Conservation (phyloP, 2,329 filamentous ascomycete species). For the Xylaria sp. region DNA sequence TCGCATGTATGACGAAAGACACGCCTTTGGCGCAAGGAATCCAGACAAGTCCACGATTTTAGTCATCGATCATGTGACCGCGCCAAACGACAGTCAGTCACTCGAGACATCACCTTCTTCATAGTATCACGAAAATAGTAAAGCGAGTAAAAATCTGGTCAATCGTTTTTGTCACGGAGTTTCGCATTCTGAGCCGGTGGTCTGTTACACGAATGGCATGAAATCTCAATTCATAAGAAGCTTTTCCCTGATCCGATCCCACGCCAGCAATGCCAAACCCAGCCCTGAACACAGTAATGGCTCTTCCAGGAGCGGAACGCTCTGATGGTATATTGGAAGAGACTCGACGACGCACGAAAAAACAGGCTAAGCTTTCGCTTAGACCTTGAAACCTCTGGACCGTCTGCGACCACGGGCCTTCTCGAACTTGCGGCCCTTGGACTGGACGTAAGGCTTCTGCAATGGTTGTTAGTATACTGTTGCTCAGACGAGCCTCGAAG, state of each 20-base stretch:
- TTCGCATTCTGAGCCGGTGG: constrained; percentile 12
- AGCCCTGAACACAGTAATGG: constrained; percentile 30
- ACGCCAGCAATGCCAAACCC: constrained; percentile 41
- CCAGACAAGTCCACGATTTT: constrained; percentile 7
- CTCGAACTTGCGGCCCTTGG: constrained; percentile 99
- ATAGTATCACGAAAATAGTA: background rate
- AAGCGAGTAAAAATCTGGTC: background rate
- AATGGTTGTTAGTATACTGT: constrained; percentile 33
- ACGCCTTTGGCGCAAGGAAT: background rate
- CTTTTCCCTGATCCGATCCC: constrained; percentile 40
- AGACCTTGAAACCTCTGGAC: constrained; percentile 99
- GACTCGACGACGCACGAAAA: constrained; percentile 30
- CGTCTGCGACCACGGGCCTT: constrained; percentile 96
- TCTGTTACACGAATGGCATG: constrained; percentile 27
- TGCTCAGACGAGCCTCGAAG: rapidly evolving
- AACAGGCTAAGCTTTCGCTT: constrained; percentile 46
- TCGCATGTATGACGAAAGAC: constrained; percentile 23
- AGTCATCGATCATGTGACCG: constrained; percentile 27
- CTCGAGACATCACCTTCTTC: background rate
- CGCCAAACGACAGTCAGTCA: background rate
- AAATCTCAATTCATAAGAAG: constrained; percentile 32
- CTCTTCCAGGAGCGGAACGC: constrained; percentile 27
- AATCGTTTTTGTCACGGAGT: constrained; percentile 13
- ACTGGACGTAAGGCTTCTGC: constrained; percentile 92
- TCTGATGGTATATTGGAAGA: constrained; percentile 30